Conservation (phyloP, 768 basidiomycete species). For the Serendipita vermifera region DNA sequence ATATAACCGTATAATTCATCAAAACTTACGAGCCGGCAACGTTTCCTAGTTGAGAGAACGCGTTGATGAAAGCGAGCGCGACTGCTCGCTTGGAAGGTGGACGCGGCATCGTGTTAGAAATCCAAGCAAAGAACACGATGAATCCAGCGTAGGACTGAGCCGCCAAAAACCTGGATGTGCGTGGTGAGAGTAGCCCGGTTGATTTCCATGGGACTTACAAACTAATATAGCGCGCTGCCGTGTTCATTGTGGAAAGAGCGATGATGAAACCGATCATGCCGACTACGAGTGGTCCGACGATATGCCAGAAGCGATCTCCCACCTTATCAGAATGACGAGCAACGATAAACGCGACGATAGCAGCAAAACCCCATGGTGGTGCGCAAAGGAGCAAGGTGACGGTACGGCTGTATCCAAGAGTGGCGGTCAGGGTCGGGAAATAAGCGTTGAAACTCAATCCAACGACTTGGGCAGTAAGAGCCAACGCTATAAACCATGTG, state of each 20-base stretch:
- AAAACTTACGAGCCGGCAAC: constrained; percentile 61
- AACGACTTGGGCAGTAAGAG: constrained; percentile 43
- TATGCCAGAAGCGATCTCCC: constrained; percentile 62
- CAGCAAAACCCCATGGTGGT: constrained; percentile 60
- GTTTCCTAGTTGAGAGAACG: constrained; percentile 73
- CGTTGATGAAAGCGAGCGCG: constrained; percentile 72
- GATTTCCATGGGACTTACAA: constrained; percentile 24
- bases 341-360: constrained; percentile 39
- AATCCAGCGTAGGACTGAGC: constrained; percentile 62
- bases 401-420: constrained; percentile 54
- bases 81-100: constrained; percentile 80
- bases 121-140: constrained; percentile 47
- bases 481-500: constrained; percentile 52
- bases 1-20: constrained; percentile 1
- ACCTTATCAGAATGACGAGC: constrained; percentile 54
- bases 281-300: constrained; percentile 35
- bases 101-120: constrained; percentile 50
- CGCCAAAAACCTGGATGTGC: constrained; percentile 50
- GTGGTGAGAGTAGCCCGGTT: background rate
- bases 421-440: constrained; percentile 42
- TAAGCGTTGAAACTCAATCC: constrained; percentile 58
- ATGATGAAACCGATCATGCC: constrained; percentile 60
- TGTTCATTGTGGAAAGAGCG: constrained; percentile 49
- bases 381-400: constrained; percentile 61
- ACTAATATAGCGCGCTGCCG: constrained; percentile 48